Percentiles rank a stretch among this genome's conserved stretches.
phyloP scores from a whole-genome alignment of 257 asterid species.

The Solanum piurae region DNA sequence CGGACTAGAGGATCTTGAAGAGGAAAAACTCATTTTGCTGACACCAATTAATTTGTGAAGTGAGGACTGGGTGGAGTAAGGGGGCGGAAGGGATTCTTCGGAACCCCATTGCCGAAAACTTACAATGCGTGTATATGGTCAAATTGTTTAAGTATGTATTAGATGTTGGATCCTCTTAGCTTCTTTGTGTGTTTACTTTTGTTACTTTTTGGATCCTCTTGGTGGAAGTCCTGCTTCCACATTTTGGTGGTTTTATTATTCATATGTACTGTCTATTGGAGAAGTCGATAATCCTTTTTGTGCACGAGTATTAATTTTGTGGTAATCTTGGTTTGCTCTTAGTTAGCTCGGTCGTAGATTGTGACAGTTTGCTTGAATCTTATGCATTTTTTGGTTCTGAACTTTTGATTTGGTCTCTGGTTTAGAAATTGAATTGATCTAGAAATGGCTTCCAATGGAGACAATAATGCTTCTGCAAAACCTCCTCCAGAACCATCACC shows the following conservation, averaged over 20 bases:
- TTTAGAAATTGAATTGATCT: conserved; percentile 13
- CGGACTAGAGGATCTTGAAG: not conserved
- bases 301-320: not conserved
- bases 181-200: not conserved
- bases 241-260: not conserved
- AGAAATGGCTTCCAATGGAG: conserved; percentile 70
- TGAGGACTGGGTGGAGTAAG: not conserved
- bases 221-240: not conserved
- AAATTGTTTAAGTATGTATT: not conserved
- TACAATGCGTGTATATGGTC: not conserved
- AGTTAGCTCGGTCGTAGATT: not conserved
- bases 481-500: conserved; percentile 99
- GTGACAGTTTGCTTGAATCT: not conserved
- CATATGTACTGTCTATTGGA: not conserved
- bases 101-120: not conserved
- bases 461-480: conserved; percentile 39
- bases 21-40: not conserved
- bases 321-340: not conserved
- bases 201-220: not conserved
- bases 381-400: not conserved
- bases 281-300: not conserved
- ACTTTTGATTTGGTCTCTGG: not conserved
- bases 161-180: not conserved
- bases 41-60: not conserved
- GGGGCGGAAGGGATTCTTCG: no score